Base-by-base conservation (phyloP, 306 rosid species). In the Castanospermum australe region DNA sequence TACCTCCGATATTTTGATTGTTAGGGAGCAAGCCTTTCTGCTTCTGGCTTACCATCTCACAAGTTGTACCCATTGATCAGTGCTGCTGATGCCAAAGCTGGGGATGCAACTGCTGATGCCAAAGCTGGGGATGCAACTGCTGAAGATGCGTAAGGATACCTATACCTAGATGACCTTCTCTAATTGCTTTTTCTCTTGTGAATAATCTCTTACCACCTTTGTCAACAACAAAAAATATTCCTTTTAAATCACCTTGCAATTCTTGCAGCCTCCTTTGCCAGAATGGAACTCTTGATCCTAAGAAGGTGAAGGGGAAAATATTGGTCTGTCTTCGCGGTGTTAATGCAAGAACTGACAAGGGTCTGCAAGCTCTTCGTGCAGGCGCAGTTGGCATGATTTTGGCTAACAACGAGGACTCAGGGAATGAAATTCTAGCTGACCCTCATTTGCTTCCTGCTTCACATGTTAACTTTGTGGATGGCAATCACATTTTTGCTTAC, bases 301-400 rank as follows among this genome's bases (percentile, higher is more conserved):
- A 25, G 36, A 89, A 87, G 84, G 92, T 77, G 28, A 83, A 68
- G 73, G 98, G 93, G 17, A 93, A 89, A 73, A 87, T 93, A 20
- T 5, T 93, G 85, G 80, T 91, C 0, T 93, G 94, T 57, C 24
- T 84, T 56, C 67, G 87, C 1, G 94, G 89, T 5, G 28, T 11
- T 0, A 65, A 1, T 62, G 70, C 0, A 39, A 85, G 88, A 84
- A 0, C 4, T 2, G 64, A 50, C 0, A 88, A 89, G 78, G 90
- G 94, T 22, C 22, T 3, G 10, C 12, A 51, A 33, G 92, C 79
- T 14, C 14, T 41, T 54, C 47, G 13, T 36, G 88, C 71, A 14
- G 97, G 98, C 1, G 97, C 89, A 8, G 84, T 83, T 4, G 98
- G 94, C 44, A 87, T 93, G 93, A 78, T 93, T 71, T 77, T 93